Evolutionary conservation across 1,139 yeast genomes (phyloP).

Genomic region (Yamadazyma buinensis): DNA sequence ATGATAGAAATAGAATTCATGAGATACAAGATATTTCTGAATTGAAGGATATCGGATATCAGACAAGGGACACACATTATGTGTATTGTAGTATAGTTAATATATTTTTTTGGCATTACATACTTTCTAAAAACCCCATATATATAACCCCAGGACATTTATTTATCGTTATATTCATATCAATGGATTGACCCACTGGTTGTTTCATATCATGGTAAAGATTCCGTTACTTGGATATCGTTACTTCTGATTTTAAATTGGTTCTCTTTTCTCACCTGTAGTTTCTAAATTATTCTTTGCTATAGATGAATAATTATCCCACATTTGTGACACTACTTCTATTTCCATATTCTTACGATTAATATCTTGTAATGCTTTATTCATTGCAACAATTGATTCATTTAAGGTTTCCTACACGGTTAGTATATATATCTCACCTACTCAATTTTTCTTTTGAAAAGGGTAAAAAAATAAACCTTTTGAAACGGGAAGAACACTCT

Average conservation of each 20-base stretch:
- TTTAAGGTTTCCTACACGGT: slow-evolving; percentile 55
- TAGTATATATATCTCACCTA: slow-evolving; percentile 7
- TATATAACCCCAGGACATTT: too few species aligned
- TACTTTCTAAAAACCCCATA: too few species aligned
- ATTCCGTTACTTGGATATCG: too few species aligned
- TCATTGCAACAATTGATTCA: slow-evolving; percentile 65
- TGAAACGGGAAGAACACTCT: too few species aligned
- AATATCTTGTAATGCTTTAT: slow-evolving; percentile 57
- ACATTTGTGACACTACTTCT: slow-evolving; percentile 73
- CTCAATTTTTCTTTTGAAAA: too few species aligned
- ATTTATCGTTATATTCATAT: too few species aligned
- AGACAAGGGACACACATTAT: neutral
- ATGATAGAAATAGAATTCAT: too few species aligned
- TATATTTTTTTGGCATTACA: slow-evolving; percentile 6
- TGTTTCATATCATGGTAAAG: too few species aligned
- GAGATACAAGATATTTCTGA: neutral
- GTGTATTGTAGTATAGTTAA: slow-evolving; percentile 6
- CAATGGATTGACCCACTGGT: too few species aligned
- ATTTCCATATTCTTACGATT: slow-evolving; percentile 66
- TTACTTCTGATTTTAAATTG: slow-evolving; percentile 42
- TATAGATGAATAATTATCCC: slow-evolving; percentile 75
- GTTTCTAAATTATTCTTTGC: slow-evolving; percentile 71
- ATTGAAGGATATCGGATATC: neutral
- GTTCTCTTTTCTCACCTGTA: slow-evolving; percentile 61
- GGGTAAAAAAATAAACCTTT: too few species aligned